Conservation (phyloP, 306 rosid species). For the Parietaria judaica region DNA sequence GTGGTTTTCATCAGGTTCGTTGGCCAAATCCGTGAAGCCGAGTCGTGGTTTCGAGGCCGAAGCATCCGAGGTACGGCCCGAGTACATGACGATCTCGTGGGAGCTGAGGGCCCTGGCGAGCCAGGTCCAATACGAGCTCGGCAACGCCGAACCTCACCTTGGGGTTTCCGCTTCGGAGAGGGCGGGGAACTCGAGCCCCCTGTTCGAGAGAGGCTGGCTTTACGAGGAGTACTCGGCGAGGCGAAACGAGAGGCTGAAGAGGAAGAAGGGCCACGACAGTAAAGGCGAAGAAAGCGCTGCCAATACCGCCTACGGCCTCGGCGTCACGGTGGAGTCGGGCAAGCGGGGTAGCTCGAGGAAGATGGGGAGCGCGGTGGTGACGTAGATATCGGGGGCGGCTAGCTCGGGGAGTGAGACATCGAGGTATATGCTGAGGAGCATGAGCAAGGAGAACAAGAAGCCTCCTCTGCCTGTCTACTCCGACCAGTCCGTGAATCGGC, state of each 20-base stretch:
- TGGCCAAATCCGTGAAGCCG: slow-evolving; percentile 43
- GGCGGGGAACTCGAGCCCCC: not conserved
- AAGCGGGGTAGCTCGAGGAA: slow-evolving; percentile 53
- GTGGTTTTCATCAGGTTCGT: slow-evolving; percentile 37
- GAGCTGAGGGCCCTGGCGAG: slow-evolving; percentile 50
- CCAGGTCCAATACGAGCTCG: slow-evolving; percentile 49
- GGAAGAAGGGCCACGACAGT: slow-evolving; percentile 33
- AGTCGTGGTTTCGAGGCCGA: slow-evolving; percentile 22
- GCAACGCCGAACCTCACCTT: slow-evolving; percentile 8
- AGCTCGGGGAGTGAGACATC: slow-evolving; percentile 44
- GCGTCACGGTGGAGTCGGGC: slow-evolving; percentile 63
- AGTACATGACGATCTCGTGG: slow-evolving; percentile 58
- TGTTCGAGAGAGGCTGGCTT: slow-evolving; percentile 68
- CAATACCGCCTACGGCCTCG: slow-evolving; percentile 25
- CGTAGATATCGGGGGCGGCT: slow-evolving; percentile 59
- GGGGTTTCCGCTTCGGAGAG: no score
- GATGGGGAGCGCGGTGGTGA: slow-evolving; percentile 35
- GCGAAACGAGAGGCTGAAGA: slow-evolving; percentile 80
- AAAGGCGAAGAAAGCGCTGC: slow-evolving; percentile 16
- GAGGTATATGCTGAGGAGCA: slow-evolving; percentile 79
- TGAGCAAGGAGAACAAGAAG: slow-evolving; percentile 69
- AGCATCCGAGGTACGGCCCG: slow-evolving; percentile 54
- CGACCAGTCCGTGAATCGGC: slow-evolving; percentile 27
- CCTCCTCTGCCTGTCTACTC: slow-evolving; percentile 43
- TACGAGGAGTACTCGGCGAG: slow-evolving; percentile 79